Conservation (phyloP, 2,329 filamentous ascomycete species). For the Fusarium verrucosum region DNA sequence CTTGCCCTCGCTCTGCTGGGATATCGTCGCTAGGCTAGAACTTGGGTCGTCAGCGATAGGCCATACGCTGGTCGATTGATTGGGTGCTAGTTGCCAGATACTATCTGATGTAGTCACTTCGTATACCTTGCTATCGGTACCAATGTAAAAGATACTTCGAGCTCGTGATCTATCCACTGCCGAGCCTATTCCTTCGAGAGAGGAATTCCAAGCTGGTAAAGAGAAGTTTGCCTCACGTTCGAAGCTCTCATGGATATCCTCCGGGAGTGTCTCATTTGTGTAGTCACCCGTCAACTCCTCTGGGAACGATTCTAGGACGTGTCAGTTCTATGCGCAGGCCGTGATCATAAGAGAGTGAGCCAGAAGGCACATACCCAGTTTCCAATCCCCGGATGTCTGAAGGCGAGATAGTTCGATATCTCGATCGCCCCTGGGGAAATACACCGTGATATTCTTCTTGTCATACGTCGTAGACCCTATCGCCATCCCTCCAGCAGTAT, state of each 20-base stretch:
- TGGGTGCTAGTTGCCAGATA: neutral
- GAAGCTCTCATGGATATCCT: neutral
- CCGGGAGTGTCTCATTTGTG: neutral
- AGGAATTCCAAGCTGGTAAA: neutral
- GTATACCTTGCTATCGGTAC: neutral
- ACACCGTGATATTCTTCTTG: neutral
- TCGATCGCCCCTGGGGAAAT: neutral
- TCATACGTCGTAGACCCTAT: neutral
- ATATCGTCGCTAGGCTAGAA: constrained; percentile 2
- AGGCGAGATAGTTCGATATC: constrained; percentile 3
- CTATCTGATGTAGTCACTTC: neutral
- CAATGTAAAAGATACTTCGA: neutral
- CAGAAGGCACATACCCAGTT: neutral
- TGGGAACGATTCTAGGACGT: neutral
- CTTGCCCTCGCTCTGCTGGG: neutral
- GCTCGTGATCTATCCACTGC: neutral
- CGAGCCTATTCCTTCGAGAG: neutral
- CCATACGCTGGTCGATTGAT: neutral
- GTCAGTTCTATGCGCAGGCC: neutral
- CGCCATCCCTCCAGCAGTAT: neutral
- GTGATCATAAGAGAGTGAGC: fast-evolving
- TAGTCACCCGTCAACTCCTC: neutral
- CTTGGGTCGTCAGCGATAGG: neutral
- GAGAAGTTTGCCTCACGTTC: neutral
- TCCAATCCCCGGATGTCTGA: neutral